phyloP scores from a whole-genome alignment of 2,329 filamentous ascomycete species.

The Ascochyta koolunga region DNA sequence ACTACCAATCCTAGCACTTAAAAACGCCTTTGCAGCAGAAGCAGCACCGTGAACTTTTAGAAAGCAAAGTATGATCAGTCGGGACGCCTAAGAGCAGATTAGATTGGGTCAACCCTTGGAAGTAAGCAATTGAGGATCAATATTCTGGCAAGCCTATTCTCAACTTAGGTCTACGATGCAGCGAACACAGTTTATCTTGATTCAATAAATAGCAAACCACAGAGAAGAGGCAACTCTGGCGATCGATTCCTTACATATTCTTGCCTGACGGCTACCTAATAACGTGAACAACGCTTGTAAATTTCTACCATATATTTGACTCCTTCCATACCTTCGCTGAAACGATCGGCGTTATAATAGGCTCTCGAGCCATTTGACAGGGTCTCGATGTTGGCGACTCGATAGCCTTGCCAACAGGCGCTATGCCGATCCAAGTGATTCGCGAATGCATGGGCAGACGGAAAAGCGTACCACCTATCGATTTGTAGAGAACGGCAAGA shows the following conservation, averaged over 20 bases:
- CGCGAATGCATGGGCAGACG: slow-evolving; percentile 1
- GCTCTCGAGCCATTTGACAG: slow-evolving; percentile 1
- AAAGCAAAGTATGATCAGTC: neutral
- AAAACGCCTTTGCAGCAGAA: too few species aligned
- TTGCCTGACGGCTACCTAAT: neutral
- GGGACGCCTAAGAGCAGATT: neutral
- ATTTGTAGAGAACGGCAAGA: too few species aligned
- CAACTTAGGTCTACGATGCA: neutral
- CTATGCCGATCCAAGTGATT: slow-evolving; percentile 3
- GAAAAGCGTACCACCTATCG: too few species aligned
- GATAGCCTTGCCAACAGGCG: neutral
- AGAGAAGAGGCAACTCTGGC: neutral
- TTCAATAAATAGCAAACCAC: neutral
- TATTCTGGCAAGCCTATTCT: neutral
- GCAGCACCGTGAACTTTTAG: neutral
- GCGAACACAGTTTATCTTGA: neutral
- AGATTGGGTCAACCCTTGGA: neutral
- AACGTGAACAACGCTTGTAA: neutral
- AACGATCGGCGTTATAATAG: neutral
- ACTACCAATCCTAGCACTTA: too few species aligned
- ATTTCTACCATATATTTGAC: neutral
- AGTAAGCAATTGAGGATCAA: neutral
- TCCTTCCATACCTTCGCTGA: neutral
- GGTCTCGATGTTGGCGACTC: slow-evolving; percentile 2
- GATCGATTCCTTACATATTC: neutral